Base-by-base conservation (phyloP, 2,329 filamentous ascomycete species). In the Aspergillus niger region DNA sequence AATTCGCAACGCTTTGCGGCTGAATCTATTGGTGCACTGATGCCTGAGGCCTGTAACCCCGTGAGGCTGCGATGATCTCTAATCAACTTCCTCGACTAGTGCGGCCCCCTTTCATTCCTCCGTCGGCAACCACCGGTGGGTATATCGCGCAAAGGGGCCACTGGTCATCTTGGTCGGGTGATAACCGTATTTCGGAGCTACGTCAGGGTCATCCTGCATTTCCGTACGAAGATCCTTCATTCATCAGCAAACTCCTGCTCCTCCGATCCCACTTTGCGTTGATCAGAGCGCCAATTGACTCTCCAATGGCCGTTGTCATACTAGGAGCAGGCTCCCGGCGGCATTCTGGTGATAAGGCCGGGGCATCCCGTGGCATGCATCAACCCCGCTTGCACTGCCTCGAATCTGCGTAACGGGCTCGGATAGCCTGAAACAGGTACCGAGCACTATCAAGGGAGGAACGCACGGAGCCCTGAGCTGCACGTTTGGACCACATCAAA, bases 301-400 rank as follows among this genome's bases (percentile, higher is more conserved):
- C 11, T 15, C 44, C 44, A 22, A 36, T 36, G 32, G 32, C 32
- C 39, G n/a, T 43, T 11, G 15, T 43, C 39, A 13, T 36, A 36
- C 32, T 36, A 11, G 32, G 32, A 36, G 32, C 32, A 36, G 32
- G 7, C 13, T n/a, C 15, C 47, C 24, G 20, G 47, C 5, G 15
- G 2, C 7, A 50, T n/a, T 17, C 26, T 50, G 47, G 47, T 30
- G 47, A 32, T n/a, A 50, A 50, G 44, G 15, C 26, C 26, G 24
- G 8, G 47, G 10, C 47, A 30, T 30, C 47, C 47, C 26, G 47
- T 28, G 47, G 47, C 6, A 44, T 32, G 47, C 26, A 30, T 17
- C 47, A 50, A 50, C 47, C 47, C 47, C 47, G 47, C 47, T 50
- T 50, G 47, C 47, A 50, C 47, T 50, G 47, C 47, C 47, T 50